Base-by-base conservation (phyloP, 2,329 filamentous ascomycete species). In the Nothophoma quercina region DNA sequence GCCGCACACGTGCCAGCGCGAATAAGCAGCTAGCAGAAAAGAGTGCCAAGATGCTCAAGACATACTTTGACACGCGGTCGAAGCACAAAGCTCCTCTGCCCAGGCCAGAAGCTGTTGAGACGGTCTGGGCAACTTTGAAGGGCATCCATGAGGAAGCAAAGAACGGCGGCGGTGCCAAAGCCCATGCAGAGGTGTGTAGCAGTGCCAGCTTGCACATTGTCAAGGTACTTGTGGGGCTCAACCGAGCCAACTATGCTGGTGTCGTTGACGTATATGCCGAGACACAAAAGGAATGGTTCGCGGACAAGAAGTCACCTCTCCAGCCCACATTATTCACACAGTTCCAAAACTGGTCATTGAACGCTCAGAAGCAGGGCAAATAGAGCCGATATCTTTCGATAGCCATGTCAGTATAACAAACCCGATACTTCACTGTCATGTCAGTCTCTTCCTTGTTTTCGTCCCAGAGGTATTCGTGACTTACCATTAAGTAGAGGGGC, bases 21-120 rank as follows among this genome's bases (percentile, higher is more conserved):
- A 88, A 87, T 55, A 91, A 91, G 75, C 83, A 90, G 45, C 83
- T 96, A 3, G 84, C 88, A 1, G 85, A 87, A 48, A 91, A 90
- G 68, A 88, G 89, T 0, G 83, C 83, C 57, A 83, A 83, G n/a
- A 83, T 93, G 26, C 81, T 98, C 32, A 83, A 86, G 55, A 82
- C 85, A 51, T 91, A 90, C 69, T 87, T 88, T 48, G 88, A 88
- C 69, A 79, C 85, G 59, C 89, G 77, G 64, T 78, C 68, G 44
- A 78, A 78, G 62, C 77, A 77, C 62, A 71, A 79, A 63, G 71
- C 76, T 36, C 63, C 77, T 39, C 75, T 80, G 4, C 77, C 77
- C 44, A 62, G 70, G 46, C 71, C 83, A 1, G 75, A 78, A 5
- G 64, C 72, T 6, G 58, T 75, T 4, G 75, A 83, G 46, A 65